These are phyloP conservation scores for Mycena belliarum DNA, from an alignment of 768 basidiomycete genomes.

Conservation along the genomic window DNA sequence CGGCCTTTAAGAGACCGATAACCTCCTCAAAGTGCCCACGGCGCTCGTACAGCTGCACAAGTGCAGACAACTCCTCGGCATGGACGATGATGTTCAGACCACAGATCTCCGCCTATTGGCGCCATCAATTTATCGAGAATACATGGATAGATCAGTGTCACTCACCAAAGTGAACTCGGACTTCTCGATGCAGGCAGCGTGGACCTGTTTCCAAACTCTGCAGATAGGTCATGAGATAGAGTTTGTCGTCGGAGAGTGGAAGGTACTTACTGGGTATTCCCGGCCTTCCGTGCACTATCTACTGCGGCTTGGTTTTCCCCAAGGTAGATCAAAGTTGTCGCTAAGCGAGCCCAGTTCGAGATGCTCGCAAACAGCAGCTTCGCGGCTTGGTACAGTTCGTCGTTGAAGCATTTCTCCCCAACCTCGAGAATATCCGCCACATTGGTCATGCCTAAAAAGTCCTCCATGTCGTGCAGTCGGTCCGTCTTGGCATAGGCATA, in stretches of 20 bases:
- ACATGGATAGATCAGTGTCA: conserved; percentile 1
- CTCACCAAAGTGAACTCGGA: conserved; percentile 86
- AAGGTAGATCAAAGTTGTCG: conserved; percentile 97
- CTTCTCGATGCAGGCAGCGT: conserved; percentile 98
- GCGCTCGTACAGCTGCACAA: conserved; percentile 85
- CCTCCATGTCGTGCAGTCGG: conserved; percentile 98
- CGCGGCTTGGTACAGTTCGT: conserved; percentile 95
- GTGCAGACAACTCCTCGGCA: conserved; percentile 76
- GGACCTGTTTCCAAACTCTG: conserved; percentile 99
- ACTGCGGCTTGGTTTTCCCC: conserved; percentile 98
- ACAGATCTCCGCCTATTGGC: conserved; percentile 84
- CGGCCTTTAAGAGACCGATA: conserved; percentile 88
- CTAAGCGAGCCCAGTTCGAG: conserved; percentile 97
- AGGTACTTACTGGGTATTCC: conserved; percentile 87
- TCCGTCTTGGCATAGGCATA: conserved; percentile 99
- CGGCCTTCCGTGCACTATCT: conserved; percentile 98
- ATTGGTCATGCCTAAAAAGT: conserved; percentile 97
- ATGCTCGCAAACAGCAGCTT: conserved; percentile 96
- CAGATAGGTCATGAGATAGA: conserved; percentile 4
- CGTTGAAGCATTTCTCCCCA: conserved; percentile 99
- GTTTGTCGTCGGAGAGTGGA: neutral
- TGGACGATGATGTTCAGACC: conserved; percentile 98
- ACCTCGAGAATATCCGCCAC: conserved; percentile 96
- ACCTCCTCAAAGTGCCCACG: conserved; percentile 95
- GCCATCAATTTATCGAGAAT: conserved; percentile 7